Percentiles rank a stretch among this genome's conserved stretches.
phyloP scores from a whole-genome alignment of 2,329 filamentous ascomycete genomes.

The Sporothrix dimorphospora region DNA sequence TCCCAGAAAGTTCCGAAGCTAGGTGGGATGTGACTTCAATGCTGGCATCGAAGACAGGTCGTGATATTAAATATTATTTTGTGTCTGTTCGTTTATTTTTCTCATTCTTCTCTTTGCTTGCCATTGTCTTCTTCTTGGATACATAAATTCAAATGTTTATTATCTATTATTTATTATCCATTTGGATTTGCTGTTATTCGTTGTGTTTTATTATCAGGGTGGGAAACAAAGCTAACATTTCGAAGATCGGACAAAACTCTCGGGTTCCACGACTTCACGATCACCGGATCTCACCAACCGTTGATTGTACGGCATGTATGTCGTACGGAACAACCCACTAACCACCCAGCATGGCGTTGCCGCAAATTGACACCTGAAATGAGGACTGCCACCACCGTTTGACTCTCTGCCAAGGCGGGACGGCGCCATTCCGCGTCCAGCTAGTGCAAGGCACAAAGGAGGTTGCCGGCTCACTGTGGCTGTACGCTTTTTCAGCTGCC shows the following conservation, averaged over 20 bases:
- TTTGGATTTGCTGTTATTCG: neutral
- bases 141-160: neutral
- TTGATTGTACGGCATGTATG: too few species aligned
- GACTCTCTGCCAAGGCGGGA: neutral
- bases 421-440: conserved; percentile 16
- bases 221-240: neutral
- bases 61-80: too few species aligned
- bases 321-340: neutral
- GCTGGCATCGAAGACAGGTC: neutral
- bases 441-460: conserved; percentile 19
- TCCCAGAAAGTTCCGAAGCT: neutral
- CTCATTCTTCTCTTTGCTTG: neutral
- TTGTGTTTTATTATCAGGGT: too few species aligned
- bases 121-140: neutral
- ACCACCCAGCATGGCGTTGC: neutral
- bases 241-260: neutral
- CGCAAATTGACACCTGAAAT: neutral
- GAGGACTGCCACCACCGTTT: conserved; percentile 1
- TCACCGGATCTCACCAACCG: too few species aligned
- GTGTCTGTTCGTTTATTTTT: neutral
- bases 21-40: neutral
- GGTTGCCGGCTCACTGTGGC: neutral
- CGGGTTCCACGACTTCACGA: neutral
- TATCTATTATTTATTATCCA: neutral
- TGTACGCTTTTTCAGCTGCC: conserved; percentile 9